Conservation (phyloP, 2,329 filamentous ascomycete species). For the Fusarium sp. region DNA sequence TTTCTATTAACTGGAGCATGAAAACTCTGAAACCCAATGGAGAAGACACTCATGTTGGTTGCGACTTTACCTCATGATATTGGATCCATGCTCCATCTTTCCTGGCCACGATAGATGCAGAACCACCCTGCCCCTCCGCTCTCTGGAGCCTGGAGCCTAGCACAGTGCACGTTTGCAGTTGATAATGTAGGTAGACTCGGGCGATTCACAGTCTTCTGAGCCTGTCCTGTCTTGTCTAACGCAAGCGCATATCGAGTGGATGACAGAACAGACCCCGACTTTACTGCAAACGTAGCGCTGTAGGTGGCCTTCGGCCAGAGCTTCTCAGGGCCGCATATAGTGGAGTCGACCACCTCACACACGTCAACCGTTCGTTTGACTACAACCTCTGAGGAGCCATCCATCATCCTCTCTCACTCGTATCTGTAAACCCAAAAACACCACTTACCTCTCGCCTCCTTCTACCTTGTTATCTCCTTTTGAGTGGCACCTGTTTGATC, state of each 20-base stretch:
- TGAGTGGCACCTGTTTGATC: constrained; percentile 19
- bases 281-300: constrained; percentile 28
- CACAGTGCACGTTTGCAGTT: constrained; percentile 37
- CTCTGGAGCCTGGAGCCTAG: background rate
- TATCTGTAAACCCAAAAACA: constrained; percentile 38
- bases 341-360: constrained; percentile 40
- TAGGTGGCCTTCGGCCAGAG: constrained; percentile 23
- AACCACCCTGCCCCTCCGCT: constrained; percentile 14
- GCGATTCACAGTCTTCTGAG: constrained; percentile 20
- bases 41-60: background rate
- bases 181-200: constrained; percentile 23
- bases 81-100: constrained; percentile 7
- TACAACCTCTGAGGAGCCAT: constrained; percentile 28
- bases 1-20: background rate
- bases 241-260: background rate
- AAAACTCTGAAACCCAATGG: constrained; percentile 3
- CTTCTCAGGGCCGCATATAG: constrained; percentile 28
- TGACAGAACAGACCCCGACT: constrained; percentile 20
- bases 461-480: constrained; percentile 10
- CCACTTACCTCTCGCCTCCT: constrained; percentile 24
- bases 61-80: background rate
- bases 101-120: background rate
- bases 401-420: constrained; percentile 29
- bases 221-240: background rate
- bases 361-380: constrained; percentile 42